These are phyloP conservation scores for Ceratocystis huliohia DNA, from an alignment of 2,329 filamentous ascomycete genomes.

Conservation along the genomic window DNA sequence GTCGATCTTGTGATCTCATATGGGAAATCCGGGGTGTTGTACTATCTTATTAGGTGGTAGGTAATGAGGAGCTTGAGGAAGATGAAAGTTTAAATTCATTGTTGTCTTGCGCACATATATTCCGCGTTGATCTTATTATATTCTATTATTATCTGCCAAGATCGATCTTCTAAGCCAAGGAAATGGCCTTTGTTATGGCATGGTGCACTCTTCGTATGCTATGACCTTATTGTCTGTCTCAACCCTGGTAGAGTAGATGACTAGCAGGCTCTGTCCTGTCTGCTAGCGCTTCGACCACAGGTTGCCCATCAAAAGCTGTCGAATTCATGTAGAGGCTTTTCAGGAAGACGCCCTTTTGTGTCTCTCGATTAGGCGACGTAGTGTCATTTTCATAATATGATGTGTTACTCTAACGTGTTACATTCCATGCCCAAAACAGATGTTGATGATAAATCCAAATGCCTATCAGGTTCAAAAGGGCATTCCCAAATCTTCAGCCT, in stretches of 20 bases:
- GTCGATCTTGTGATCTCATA: background rate
- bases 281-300: too few relatives aligned
- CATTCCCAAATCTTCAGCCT: background rate
- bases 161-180: too few relatives aligned
- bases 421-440: conserved; percentile 5
- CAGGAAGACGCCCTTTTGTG: background rate
- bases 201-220: too few relatives aligned
- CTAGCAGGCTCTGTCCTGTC: too few relatives aligned
- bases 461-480: background rate
- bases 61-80: too few relatives aligned
- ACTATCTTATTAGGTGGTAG: background rate
- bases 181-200: too few relatives aligned
- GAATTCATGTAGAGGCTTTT: background rate
- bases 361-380: background rate
- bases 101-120: too few relatives aligned
- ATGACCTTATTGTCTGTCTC: too few relatives aligned
- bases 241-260: too few relatives aligned
- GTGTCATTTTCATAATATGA: conserved; percentile 4
- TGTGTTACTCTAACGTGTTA: background rate
- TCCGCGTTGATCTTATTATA: too few relatives aligned
- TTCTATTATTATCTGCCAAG: too few relatives aligned
- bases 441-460: background rate
- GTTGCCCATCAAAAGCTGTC: background rate
- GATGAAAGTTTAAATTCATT: too few relatives aligned
- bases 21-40: background rate